Conservation (phyloP, 495 filamentous ascomycete species). For the Penicillium cosmopolitanum region DNA sequence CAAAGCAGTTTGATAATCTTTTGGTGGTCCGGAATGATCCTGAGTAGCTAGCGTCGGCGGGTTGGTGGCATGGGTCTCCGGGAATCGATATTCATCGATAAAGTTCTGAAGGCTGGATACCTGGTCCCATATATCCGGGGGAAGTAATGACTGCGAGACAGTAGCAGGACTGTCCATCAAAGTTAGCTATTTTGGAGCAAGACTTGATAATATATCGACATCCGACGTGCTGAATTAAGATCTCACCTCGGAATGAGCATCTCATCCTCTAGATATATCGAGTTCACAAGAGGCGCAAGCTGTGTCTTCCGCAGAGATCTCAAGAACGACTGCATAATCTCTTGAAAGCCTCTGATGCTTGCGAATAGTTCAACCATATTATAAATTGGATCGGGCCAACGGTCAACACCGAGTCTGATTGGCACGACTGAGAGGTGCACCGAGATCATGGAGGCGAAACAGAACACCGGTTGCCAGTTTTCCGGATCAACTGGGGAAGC, state of each 20-base stretch:
- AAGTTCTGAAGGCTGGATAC: slow-evolving; percentile 19
- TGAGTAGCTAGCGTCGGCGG: background rate
- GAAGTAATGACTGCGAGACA: slow-evolving; percentile 24
- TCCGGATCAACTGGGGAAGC: slow-evolving; percentile 30
- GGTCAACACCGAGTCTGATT: slow-evolving; percentile 23
- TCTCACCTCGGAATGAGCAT: slow-evolving; percentile 22
- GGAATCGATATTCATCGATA: slow-evolving; percentile 25
- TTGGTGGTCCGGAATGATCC: slow-evolving; percentile 10
- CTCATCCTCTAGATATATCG: slow-evolving; percentile 23
- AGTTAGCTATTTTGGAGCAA: background rate
- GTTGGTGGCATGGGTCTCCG: slow-evolving; percentile 2
- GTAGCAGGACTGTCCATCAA: slow-evolving; percentile 6
- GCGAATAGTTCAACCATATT: slow-evolving; percentile 27
- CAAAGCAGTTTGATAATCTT: slow-evolving; percentile 22
- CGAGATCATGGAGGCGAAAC: slow-evolving; percentile 43
- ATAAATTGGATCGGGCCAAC: slow-evolving; percentile 25
- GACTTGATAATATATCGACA: background rate
- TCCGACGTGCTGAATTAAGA: background rate
- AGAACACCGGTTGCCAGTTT: slow-evolving; percentile 46
- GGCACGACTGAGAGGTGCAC: slow-evolving; percentile 39
- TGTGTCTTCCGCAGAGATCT: slow-evolving; percentile 19
- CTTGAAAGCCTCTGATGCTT: slow-evolving; percentile 24
- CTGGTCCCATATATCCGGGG: slow-evolving; percentile 21
- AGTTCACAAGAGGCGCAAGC: slow-evolving; percentile 25
- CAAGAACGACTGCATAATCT: slow-evolving; percentile 27